Conservation (phyloP, 768 basidiomycete genomes). For the Kwoniella mangroviensis region DNA sequence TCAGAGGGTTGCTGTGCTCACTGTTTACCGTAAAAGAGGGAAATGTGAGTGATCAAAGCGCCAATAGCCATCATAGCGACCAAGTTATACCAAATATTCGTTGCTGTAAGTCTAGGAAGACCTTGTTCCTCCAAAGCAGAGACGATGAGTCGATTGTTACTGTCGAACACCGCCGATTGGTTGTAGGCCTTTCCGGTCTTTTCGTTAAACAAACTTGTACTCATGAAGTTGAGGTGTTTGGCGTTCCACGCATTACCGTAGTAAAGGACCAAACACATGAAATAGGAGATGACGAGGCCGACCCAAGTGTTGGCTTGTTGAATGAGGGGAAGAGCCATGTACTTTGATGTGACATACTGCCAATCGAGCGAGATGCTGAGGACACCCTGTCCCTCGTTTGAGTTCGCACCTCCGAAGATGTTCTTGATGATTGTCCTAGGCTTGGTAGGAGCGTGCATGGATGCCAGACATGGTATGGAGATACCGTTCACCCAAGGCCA, state of each 20-base stretch:
- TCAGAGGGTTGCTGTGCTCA: neutral
- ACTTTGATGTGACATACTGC: neutral
- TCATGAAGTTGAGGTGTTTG: constrained; percentile 66
- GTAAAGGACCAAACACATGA: constrained; percentile 65
- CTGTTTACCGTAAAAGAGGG: neutral
- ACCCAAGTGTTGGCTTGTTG: constrained; percentile 66
- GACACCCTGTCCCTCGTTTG: constrained; percentile 7
- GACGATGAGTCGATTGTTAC: constrained; percentile 63
- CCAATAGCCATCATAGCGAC: neutral
- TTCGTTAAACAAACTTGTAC: constrained; percentile 65
- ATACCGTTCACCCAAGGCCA: constrained; percentile 3
- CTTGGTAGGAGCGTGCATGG: neutral
- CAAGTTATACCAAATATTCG: constrained; percentile 49
- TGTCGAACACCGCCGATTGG: constrained; percentile 65
- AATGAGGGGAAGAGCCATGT: neutral
- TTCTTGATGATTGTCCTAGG: neutral
- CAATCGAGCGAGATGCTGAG: constrained; percentile 3
- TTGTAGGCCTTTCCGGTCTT: constrained; percentile 66
- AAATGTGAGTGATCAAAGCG: neutral
- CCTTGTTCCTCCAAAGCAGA: constrained; percentile 65
- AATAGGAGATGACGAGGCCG: constrained; percentile 65
- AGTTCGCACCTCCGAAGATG: neutral
- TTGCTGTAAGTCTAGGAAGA: constrained; percentile 63
- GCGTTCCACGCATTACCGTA: constrained; percentile 70
- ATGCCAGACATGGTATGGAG: constrained; percentile 4